Base-by-base conservation (phyloP, 106 monocot genomes). In the Acorus calamus region DNA sequence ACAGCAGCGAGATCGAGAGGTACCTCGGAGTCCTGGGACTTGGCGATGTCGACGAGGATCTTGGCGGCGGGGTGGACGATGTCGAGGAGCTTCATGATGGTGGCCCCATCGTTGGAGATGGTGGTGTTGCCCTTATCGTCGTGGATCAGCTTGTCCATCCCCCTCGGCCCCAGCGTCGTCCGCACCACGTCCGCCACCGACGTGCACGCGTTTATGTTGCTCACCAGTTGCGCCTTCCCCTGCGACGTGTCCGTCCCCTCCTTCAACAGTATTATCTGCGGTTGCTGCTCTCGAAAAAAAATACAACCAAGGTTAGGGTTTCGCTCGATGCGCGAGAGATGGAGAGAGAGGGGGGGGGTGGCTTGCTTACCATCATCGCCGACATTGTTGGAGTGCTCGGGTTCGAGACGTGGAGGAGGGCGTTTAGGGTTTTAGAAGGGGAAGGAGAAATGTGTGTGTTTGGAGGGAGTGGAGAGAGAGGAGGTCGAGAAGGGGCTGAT, bases 141-240 rank as follows among this genome's bases (percentile, higher is more conserved):
- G 71, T 87, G 96, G 69, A 96, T 87, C 69, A 96, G 82, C 80
- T 96, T 96, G 76, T 96, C 96, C 96, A 96, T 96, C 11, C 96
- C 94, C 14, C 96, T 75, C 9, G 94, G 94, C 2, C 94, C 94
- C 13, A 94, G 80, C 5, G 94, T 94, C 11, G 94, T 84, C 53
- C 94, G 77, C 61, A 94, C 86, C 9, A 60, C 50, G 67, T 94
- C 96, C 46, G 87, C 87, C 59, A 96, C 96, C 49, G 80, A 80
- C 42, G 77, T 87, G 78, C 90, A 90, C n/a, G 96, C 96, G 66
- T 90, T 96, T 63, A 96, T 96, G 76, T 96, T 96, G 80, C 89
- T 90, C 59, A 96, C 77, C 47, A 90, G 80, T 66, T 96, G 96
- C 69, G 90, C 84, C 74, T 90, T 90, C 53, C 96, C 96, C 66